A percentile compares a stretch with the other conserved stretches of the same genome.
Conservation (phyloP, 2,329 filamentous ascomycete genomes). For the Volutella citrinella region DNA sequence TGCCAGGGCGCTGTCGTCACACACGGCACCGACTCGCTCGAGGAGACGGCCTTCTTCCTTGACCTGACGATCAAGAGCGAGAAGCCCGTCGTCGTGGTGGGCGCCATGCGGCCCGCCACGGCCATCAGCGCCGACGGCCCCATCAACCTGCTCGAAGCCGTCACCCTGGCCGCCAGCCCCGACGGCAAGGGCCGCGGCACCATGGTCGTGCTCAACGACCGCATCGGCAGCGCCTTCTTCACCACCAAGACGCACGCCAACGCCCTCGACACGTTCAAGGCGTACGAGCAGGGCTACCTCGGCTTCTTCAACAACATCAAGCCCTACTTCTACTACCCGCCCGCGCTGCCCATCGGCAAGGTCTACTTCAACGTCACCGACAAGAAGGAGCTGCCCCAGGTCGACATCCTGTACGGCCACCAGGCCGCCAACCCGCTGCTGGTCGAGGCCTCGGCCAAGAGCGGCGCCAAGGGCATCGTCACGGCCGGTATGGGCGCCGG, state of each 20-base stretch:
- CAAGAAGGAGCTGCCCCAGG: slow-evolving; percentile 42
- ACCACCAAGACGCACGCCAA: slow-evolving; percentile 61
- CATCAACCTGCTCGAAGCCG: slow-evolving; percentile 57
- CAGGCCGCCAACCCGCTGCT: slow-evolving; percentile 46
- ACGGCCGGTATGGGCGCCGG: slow-evolving; percentile 54
- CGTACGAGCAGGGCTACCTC: slow-evolving; percentile 53
- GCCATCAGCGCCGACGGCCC: slow-evolving; percentile 61
- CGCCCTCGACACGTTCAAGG: slow-evolving; percentile 58
- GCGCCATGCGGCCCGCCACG: slow-evolving; percentile 61
- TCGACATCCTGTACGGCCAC: slow-evolving; percentile 54
- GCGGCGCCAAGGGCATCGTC: slow-evolving; percentile 52
- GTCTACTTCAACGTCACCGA: slow-evolving; percentile 38
- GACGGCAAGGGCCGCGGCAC: slow-evolving; percentile 47
- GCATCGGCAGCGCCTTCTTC: slow-evolving; percentile 54
- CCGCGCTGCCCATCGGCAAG: slow-evolving; percentile 44
- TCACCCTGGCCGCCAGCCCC: slow-evolving; percentile 49
- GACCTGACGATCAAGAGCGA: slow-evolving; percentile 52
- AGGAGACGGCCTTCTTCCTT: slow-evolving; percentile 61
- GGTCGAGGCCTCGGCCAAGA: slow-evolving; percentile 42
- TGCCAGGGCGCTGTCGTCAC: slow-evolving; percentile 55
- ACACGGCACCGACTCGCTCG: slow-evolving; percentile 63
- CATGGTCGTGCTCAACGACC: slow-evolving; percentile 60
- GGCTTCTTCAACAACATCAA: slow-evolving; percentile 55
- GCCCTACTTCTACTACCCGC: slow-evolving; percentile 57
- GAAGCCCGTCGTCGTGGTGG: slow-evolving; percentile 59